Base-by-base conservation (phyloP, 2,329 filamentous ascomycete genomes). In the Pseudogymnoascus sp. region DNA sequence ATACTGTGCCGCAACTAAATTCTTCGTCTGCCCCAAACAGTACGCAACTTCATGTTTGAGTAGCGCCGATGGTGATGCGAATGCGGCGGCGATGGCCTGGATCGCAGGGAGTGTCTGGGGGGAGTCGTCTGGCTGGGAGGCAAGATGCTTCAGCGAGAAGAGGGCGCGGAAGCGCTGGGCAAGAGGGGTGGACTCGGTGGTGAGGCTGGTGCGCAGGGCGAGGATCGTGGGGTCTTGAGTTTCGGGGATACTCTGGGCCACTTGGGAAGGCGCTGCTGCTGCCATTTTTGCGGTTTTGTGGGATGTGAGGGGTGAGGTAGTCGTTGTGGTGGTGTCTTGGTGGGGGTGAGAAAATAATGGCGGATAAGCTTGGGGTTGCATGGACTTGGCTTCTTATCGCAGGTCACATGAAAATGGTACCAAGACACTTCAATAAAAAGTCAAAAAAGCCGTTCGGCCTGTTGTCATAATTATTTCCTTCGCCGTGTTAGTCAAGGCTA, bases 41-140 rank as follows among this genome's bases (percentile, higher is more conserved):
- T 99, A 99, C 25, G 95, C 95, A 59, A 99, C 83, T 75, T 99
- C 95, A 76, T 99, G 95, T 79, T 97, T 97, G 56, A 97, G 81
- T 7, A 97, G 82, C 2, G 91, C 93, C 3, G 93, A 97, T 0
- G 90, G 87, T 2, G 93, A 96, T 0, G 80, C 72, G 70, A 99
- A 95, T 1, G 82, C 93, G 6, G 92, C 91, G 2, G 93, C 92
- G 69, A 99, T 99, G 43, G 95, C 93, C 63, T 87, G 82, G 69
- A 89, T 84, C 60, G 86, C 84, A 6, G 86, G 78, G 16, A 79
- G 76, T 0, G 82, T 83, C 67, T 85, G 77, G 43, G 79, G 75
- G 28, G 80, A 84, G 0, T 83, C 76, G 8, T 84, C 83, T 38
- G 82, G 75, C 67, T 87, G 84, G 64, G 84, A 87, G 59, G 95